These are phyloP conservation scores for Cymbopogon citratus DNA, from an alignment of 176 grass and related monocot species.

Conservation along the genomic window DNA sequence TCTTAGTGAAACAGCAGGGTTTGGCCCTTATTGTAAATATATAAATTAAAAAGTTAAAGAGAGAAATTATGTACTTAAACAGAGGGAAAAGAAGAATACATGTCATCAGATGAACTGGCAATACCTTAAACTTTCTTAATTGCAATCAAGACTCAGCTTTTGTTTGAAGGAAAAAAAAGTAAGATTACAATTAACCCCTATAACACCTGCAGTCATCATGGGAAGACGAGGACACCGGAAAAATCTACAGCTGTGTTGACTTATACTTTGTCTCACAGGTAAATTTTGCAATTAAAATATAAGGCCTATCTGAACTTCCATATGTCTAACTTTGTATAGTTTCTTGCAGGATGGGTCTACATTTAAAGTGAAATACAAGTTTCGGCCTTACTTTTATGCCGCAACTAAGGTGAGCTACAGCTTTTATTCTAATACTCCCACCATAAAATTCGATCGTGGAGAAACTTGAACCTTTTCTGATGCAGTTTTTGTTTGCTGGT, in stretches of 20 bases:
- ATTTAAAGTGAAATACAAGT: conserved; percentile 92
- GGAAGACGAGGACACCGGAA: conserved; percentile 86
- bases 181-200: conserved; percentile 10
- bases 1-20: background rate
- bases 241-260: conserved; percentile 89
- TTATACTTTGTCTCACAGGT: conserved; percentile 92
- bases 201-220: conserved; percentile 74
- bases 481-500: conserved; percentile 1
- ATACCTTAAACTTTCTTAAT: background rate
- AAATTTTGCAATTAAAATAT: conserved; percentile 16
- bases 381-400: conserved; percentile 89
- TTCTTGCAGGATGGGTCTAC: conserved; percentile 81
- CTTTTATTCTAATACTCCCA: conserved; percentile 7
- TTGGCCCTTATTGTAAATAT: background rate
- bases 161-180: background rate
- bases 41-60: background rate
- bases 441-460: background rate
- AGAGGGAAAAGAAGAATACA: background rate
- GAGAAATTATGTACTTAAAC: background rate
- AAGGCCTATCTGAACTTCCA: conserved; percentile 4
- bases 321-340: conserved; percentile 14
- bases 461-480: conserved; percentile 1
- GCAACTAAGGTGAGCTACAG: conserved; percentile 68
- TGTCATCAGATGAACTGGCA: background rate
- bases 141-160: background rate